A percentile compares a stretch with the other conserved stretches of the same genome.
Evolutionary conservation across 75 land plant species (phyloP).

Genomic region (Sequoia sempervirens): DNA sequence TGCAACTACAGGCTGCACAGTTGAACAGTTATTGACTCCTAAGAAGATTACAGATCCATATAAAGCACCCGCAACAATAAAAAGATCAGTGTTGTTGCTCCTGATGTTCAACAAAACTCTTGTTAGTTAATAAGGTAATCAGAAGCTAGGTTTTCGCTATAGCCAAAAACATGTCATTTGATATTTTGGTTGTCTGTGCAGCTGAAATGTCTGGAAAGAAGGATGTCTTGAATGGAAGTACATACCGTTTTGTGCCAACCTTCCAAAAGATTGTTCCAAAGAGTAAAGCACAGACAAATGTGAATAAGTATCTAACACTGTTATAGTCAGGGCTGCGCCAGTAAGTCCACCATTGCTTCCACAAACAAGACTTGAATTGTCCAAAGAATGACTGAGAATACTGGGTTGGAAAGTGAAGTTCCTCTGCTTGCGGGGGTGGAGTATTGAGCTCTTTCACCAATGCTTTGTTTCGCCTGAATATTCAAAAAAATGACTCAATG

Average conservation of each 20-base stretch:
- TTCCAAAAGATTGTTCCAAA: slow-evolving; percentile 74
- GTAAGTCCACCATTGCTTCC: slow-evolving; percentile 80
- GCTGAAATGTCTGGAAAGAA: not conserved
- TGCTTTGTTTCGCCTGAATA: slow-evolving; percentile 50
- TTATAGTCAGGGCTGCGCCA: slow-evolving; percentile 90
- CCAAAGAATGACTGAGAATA: slow-evolving; percentile 44
- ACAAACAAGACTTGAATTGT: slow-evolving; percentile 67
- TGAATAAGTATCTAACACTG: slow-evolving; percentile 61
- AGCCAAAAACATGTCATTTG: not conserved
- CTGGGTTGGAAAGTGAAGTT: slow-evolving; percentile 52
- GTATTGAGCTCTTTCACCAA: slow-evolving; percentile 52
- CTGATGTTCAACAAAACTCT: slow-evolving; percentile 48
- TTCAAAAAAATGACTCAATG: not conserved
- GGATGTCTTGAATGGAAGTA: not conserved
- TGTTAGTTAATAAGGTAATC: not conserved
- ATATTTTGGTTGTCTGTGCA: not conserved
- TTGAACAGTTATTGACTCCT: slow-evolving; percentile 60
- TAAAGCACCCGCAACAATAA: slow-evolving; percentile 76
- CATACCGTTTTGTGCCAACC: slow-evolving; percentile 54
- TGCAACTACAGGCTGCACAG: slow-evolving; percentile 75
- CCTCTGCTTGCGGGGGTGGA: slow-evolving; percentile 50
- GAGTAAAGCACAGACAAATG: slow-evolving; percentile 47
- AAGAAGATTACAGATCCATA: slow-evolving; percentile 71
- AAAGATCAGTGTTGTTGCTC: slow-evolving; percentile 49
- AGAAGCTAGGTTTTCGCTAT: not conserved